A percentile compares a stretch with the other conserved stretches of the same genome.
These are phyloP conservation scores for Vigna angularis DNA, from an alignment of 306 rosid genomes.

Conservation along the genomic window DNA sequence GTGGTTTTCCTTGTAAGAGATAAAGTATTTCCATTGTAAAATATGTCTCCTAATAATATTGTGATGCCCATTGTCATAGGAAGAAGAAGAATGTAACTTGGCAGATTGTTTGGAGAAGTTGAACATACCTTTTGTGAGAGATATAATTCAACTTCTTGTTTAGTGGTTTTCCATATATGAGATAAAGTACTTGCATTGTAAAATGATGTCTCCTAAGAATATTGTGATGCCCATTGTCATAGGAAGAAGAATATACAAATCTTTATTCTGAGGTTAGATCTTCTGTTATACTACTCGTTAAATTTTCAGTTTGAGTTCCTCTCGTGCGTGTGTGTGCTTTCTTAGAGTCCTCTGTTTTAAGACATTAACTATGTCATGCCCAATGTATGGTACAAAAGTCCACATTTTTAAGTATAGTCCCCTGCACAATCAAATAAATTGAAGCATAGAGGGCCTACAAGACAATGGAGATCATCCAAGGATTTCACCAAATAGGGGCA, in stretches of 20 bases:
- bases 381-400: not conserved
- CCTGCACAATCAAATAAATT: slow-evolving; percentile 13
- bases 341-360: not conserved
- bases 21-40: not conserved
- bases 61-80: not conserved
- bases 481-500: slow-evolving; percentile 31
- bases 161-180: not conserved
- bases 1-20: not conserved
- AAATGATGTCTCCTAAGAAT: not conserved
- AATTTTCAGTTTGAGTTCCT: not conserved
- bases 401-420: not conserved
- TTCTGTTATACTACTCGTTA: not conserved
- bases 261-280: not conserved
- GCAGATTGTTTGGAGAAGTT: not conserved
- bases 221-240: not conserved
- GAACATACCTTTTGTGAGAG: not conserved
- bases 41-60: not conserved
- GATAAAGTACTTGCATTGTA: not conserved
- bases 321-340: not conserved
- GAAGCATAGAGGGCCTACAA: slow-evolving; percentile 20
- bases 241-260: not conserved
- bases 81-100: not conserved
- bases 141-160: slow-evolving; percentile 1
- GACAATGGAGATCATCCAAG: slow-evolving; percentile 32
- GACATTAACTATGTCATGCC: not conserved